Conservation (phyloP, 495 filamentous ascomycete genomes). For the Sporormia fimetaria region DNA sequence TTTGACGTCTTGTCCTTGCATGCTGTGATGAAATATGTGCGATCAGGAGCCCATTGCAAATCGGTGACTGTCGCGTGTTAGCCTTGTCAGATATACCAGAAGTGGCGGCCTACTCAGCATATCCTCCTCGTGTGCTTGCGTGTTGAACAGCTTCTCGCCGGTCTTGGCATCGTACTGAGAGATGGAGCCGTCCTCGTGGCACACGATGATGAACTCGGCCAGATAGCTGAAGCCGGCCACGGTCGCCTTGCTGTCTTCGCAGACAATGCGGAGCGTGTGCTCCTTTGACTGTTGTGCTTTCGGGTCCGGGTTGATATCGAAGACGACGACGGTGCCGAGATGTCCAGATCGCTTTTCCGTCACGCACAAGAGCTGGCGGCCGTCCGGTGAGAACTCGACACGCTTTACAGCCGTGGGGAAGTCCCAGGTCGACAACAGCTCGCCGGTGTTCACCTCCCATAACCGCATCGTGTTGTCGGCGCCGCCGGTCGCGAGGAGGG, state of each 20-base stretch:
- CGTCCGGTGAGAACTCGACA: conserved; percentile 91
- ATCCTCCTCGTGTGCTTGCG: conserved; percentile 72
- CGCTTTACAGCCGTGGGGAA: conserved; percentile 93
- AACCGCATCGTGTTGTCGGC: conserved; percentile 96
- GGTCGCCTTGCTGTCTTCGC: conserved; percentile 88
- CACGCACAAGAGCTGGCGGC: conserved; percentile 74
- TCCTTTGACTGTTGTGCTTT: conserved; percentile 75
- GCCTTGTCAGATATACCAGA: background rate
- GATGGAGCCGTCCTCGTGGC: conserved; percentile 89
- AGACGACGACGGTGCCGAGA: conserved; percentile 81
- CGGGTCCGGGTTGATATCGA: conserved; percentile 71
- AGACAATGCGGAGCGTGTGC: conserved; percentile 71
- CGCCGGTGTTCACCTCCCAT: conserved; percentile 92
- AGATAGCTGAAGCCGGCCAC: conserved; percentile 93
- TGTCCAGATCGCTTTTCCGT: conserved; percentile 97
- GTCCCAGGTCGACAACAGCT: conserved; percentile 90
- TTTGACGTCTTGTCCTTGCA: conserved; percentile 97
- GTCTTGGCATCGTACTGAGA: conserved; percentile 93
- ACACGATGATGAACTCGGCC: conserved; percentile 88
- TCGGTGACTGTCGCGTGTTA: conserved; percentile 53
- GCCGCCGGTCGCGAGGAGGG: conserved; percentile 84
- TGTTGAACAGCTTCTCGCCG: conserved; percentile 69
- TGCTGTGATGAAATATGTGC: conserved; percentile 94
- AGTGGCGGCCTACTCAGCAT: conserved; percentile 33
- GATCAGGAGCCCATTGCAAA: conserved; percentile 85